Evolutionary conservation across 2,329 filamentous ascomycete species (phyloP).

Genomic region (Pseudogymnoascus sp.): DNA sequence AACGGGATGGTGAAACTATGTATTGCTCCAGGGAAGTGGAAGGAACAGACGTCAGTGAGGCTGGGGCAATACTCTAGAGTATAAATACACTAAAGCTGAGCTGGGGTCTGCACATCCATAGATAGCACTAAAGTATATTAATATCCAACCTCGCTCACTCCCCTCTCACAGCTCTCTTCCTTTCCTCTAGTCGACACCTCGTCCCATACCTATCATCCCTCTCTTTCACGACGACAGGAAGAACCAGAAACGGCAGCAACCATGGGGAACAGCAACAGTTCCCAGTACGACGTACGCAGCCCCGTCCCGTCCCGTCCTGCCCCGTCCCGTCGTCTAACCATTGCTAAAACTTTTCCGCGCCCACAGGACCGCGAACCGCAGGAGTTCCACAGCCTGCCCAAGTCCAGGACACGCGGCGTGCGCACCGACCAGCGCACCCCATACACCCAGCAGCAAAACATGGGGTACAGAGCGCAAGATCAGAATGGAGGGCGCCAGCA

Average conservation of each 20-base stretch:
- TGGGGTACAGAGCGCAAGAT: background rate
- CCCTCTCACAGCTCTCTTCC: background rate
- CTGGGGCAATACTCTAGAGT: background rate
- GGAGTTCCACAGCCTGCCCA: background rate
- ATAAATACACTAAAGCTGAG: background rate
- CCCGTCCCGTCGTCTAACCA: background rate
- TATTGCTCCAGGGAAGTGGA: background rate
- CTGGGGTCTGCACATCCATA: background rate
- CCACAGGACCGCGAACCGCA: background rate
- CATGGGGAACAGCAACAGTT: background rate
- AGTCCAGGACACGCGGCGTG: background rate
- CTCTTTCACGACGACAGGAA: background rate
- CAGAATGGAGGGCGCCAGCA: background rate
- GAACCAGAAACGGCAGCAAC: background rate
- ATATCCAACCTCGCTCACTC: background rate
- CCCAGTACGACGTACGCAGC: background rate
- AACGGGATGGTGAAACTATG: background rate
- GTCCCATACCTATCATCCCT: background rate
- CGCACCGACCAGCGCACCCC: background rate
- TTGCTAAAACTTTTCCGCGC: background rate
- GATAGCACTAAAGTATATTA: background rate
- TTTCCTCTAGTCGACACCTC: background rate
- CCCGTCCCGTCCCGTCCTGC: background rate
- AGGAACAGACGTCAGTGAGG: background rate
- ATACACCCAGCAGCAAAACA: background rate